Evolutionary conservation across 106 monocot genomes (phyloP).

Genomic region (Platanthera zijinensis): DNA sequence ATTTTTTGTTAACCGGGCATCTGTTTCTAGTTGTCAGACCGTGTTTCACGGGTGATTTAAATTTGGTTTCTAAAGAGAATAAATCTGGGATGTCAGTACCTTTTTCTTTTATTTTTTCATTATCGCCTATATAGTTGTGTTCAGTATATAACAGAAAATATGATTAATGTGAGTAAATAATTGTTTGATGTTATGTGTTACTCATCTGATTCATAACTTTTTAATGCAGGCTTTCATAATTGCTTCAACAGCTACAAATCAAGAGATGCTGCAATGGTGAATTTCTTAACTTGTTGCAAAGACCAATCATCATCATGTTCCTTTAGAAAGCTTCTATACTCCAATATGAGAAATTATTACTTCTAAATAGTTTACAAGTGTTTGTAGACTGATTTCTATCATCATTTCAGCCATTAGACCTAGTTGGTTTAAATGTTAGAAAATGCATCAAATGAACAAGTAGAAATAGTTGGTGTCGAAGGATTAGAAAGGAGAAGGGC

Average conservation of each 20-base stretch:
- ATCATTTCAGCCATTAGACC: too few species aligned
- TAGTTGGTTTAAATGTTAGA: too few species aligned
- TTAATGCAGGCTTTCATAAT: slow-evolving; percentile 75
- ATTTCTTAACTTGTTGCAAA: neutral
- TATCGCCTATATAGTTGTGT: neutral
- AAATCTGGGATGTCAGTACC: neutral
- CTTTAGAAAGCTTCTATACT: neutral
- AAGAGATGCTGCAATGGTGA: slow-evolving; percentile 80
- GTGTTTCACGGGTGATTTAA: neutral
- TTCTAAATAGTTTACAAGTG: neutral
- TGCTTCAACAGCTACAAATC: slow-evolving; percentile 80
- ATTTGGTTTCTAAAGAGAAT: neutral
- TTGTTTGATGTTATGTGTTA: neutral
- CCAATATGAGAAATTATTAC: neutral
- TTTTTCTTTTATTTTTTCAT: neutral
- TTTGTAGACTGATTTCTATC: too few species aligned
- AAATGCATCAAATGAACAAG: too few species aligned
- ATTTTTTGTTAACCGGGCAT: too few species aligned
- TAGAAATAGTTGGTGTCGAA: too few species aligned
- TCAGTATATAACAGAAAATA: neutral
- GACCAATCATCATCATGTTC: neutral
- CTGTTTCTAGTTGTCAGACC: too few species aligned
- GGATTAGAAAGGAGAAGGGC: too few species aligned
- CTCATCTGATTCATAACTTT: neutral
- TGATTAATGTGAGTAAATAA: neutral